Evolutionary conservation across 768 basidiomycete genomes (phyloP), one percentile per base, ranked within the genome.

Genomic region (Ramaria sp.): DNA sequence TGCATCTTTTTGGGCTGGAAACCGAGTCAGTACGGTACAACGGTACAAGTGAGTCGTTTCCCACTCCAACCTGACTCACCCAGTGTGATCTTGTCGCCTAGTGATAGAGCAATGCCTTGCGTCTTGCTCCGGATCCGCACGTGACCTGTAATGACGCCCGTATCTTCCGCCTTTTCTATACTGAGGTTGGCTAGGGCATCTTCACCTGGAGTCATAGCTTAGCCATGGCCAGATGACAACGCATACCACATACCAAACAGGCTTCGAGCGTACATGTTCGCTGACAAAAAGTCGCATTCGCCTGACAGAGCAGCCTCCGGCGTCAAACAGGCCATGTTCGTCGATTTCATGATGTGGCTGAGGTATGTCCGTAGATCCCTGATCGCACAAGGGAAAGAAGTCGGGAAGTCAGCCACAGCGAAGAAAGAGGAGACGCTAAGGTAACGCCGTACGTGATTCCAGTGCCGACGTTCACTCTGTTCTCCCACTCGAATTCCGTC

Each of bases 401-500:
- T 55, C 31, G 43, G 53, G 34, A 19, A 45, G 37, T 27, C 27
- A 57, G 39, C 6, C 38, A 34, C 34, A 41, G 33, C 15, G 20
- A 38, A 51, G 34, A 38, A 39, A 20, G 38, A n/a, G 27, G 27
- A 34, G 5, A 54, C 58, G 15, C 34, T 12, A 24, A 31, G 37
- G 51, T 57, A 31, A 59, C 31, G 81, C 34, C 88, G 63, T 72
- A 90, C 87, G 84, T 80, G 70, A 94, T 81, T 22, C 81, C 71
- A 47, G 85, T 88, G 62, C 84, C 85, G 54, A 97, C 90, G 66
- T 97, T 97, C 55, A 98, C 95, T 64, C 94, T 81, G 73, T 99
- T 99, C 78, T 99, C 95, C 95, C 95, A 99, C 70, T 99, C 95
- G 65, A 99, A 99, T 70, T 98, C 96, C 27, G 94, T 99, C 95